Conservation (phyloP, 306 rosid species). For the Dicorynia guianensis region DNA sequence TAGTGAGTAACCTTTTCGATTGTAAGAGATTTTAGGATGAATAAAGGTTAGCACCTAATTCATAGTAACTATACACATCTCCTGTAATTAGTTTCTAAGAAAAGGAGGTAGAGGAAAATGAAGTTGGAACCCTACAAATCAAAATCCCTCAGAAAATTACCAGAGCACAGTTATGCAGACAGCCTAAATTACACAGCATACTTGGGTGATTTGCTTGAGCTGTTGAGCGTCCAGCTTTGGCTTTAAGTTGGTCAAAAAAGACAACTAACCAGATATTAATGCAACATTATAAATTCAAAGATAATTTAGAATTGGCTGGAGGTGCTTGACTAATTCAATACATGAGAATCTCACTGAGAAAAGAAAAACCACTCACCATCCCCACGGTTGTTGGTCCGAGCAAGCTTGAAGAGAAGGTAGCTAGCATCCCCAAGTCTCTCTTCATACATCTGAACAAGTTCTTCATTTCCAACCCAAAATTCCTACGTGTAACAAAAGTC, state of each 20-base stretch:
- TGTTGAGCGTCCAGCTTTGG: too few species aligned
- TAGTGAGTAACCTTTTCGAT: neutral
- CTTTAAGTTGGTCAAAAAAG: neutral
- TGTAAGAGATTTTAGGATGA: neutral
- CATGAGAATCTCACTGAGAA: neutral
- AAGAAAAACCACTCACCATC: constrained; percentile 63
- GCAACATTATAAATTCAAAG: neutral
- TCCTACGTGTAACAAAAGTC: constrained; percentile 62
- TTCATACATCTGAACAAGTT: constrained; percentile 80
- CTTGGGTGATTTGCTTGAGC: neutral
- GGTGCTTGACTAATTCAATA: neutral
- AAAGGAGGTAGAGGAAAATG: neutral
- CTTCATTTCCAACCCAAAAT: constrained; percentile 96
- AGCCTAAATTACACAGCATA: neutral
- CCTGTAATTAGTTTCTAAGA: neutral
- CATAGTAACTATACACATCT: neutral
- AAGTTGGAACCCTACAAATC: neutral
- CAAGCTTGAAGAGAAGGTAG: constrained; percentile 78
- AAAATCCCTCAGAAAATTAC: neutral
- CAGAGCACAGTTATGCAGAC: neutral
- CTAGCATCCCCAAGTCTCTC: constrained; percentile 82
- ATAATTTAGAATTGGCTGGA: neutral
- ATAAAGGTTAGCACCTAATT: neutral
- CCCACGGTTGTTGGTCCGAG: constrained; percentile 91
- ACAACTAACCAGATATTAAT: neutral